phyloP scores from a whole-genome alignment of 2,329 filamentous ascomycete species.

The Rhynchosporium secalis region DNA sequence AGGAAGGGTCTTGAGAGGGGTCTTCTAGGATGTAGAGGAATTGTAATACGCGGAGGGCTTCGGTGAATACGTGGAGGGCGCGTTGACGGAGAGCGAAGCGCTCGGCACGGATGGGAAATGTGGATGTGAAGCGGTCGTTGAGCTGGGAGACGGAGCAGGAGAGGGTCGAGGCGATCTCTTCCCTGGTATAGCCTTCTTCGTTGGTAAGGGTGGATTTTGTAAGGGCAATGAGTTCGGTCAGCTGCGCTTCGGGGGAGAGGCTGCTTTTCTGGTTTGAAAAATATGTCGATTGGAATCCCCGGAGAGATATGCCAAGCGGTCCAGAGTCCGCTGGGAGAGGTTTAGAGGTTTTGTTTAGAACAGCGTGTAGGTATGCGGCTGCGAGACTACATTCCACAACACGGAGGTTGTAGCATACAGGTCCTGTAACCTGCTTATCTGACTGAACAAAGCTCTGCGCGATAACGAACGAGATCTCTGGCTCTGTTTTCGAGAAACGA shows the following conservation, averaged over 20 bases:
- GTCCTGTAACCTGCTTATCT: conserved; percentile 92
- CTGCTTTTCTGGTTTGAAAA: conserved; percentile 48
- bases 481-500: conserved; percentile 75
- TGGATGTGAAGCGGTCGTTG: conserved; percentile 76
- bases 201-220: conserved; percentile 70
- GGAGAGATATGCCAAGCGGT: conserved; percentile 79
- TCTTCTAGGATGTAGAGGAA: conserved; percentile 78
- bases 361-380: conserved; percentile 65
- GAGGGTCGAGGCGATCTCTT: conserved; percentile 76
- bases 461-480: conserved; percentile 87
- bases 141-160: conserved; percentile 69
- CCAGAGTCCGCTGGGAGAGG: conserved; percentile 74
- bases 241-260: conserved; percentile 59
- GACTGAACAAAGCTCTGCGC: conserved; percentile 92
- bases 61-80: conserved; percentile 85
- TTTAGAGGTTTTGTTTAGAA: conserved; percentile 56
- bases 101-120: conserved; percentile 86
- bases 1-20: conserved; percentile 40
- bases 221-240: conserved; percentile 70
- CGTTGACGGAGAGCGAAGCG: conserved; percentile 85
- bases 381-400: conserved; percentile 95
- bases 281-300: conserved; percentile 83
- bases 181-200: conserved; percentile 82
- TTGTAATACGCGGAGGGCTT: conserved; percentile 80
- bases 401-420: conserved; percentile 92